Conservation (phyloP, 441 rosid genomes). For the Arabidopsis lyrata region DNA sequence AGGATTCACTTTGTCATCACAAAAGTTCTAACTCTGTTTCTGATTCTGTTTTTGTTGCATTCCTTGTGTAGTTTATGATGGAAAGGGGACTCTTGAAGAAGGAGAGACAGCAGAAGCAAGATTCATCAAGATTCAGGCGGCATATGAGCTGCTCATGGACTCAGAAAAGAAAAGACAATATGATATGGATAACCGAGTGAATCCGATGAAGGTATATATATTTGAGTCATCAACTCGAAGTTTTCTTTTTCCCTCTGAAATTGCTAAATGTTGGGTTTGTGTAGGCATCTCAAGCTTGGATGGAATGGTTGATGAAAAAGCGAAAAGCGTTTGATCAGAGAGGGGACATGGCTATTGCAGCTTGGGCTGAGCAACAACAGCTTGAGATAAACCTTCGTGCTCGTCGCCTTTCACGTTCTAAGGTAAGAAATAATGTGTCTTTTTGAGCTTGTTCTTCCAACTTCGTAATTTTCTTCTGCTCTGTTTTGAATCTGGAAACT, state of each 20-base stretch:
- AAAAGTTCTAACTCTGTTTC: neutral
- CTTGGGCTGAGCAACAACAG: conserved; percentile 99
- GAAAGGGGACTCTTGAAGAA: conserved; percentile 89
- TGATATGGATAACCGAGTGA: conserved; percentile 80
- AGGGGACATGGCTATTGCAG: conserved; percentile 93
- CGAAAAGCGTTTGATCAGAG: conserved; percentile 96
- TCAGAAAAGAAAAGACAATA: conserved; percentile 74
- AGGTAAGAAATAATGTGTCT: conserved; percentile 54
- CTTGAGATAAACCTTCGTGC: conserved; percentile 82
- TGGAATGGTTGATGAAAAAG: conserved; percentile 92
- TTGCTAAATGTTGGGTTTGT: conserved; percentile 6
- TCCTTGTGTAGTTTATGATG: conserved; percentile 69
- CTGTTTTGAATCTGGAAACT: conserved; percentile 21
- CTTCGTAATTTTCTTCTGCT: conserved; percentile 7
- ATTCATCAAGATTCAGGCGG: conserved; percentile 98
- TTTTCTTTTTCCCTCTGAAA: neutral
- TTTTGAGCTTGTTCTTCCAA: conserved; percentile 16
- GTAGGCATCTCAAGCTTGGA: conserved; percentile 99
- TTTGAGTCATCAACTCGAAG: neutral
- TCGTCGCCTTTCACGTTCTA: conserved; percentile 89
- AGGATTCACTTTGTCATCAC: neutral
- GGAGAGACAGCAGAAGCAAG: conserved; percentile 97
- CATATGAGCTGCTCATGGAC: conserved; percentile 92
- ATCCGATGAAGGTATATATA: conserved; percentile 84
- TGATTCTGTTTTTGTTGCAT: neutral